Conservation (phyloP, 1,139 yeast species). For the Geotrichum australiense region DNA sequence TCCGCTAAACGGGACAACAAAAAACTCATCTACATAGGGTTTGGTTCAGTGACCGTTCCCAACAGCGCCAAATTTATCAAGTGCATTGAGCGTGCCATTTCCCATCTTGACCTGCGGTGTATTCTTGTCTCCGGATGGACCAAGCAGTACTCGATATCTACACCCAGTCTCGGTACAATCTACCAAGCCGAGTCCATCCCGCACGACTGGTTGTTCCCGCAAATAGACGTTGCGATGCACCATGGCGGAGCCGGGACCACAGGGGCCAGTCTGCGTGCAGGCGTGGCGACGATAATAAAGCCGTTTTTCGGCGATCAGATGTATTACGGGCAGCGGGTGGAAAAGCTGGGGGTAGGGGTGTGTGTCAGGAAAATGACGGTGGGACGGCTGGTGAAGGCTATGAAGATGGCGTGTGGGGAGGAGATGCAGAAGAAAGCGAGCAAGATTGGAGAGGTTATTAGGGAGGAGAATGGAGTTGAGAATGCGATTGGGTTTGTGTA, state of each 20-base stretch:
- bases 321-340: slow-evolving; percentile 80
- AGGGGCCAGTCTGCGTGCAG: slow-evolving; percentile 82
- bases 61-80: slow-evolving; percentile 71
- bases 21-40: slow-evolving; percentile 83
- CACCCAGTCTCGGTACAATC: slow-evolving; percentile 43
- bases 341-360: slow-evolving; percentile 85
- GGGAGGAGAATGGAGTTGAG: slow-evolving; percentile 71
- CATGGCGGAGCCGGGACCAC: slow-evolving; percentile 98
- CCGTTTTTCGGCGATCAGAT: slow-evolving; percentile 97
- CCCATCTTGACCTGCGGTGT: slow-evolving; percentile 74
- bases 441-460: slow-evolving; percentile 53
- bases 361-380: slow-evolving; percentile 61
- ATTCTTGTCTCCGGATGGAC: slow-evolving; percentile 95
- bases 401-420: slow-evolving; percentile 59
- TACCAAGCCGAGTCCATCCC: slow-evolving; percentile 72
- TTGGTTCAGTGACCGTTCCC: slow-evolving; percentile 89
- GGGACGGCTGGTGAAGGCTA: slow-evolving; percentile 55
- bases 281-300: slow-evolving; percentile 81
- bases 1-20: slow-evolving; percentile 54
- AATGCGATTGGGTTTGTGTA: slow-evolving; percentile 73
- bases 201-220: slow-evolving; percentile 91
- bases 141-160: slow-evolving; percentile 46
- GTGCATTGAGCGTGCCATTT: slow-evolving; percentile 73
- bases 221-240: slow-evolving; percentile 88
- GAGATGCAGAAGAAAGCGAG: slow-evolving; percentile 62